Evolutionary conservation across 495 filamentous ascomycete species (phyloP).

Genomic region (Aspergillus panamensis): DNA sequence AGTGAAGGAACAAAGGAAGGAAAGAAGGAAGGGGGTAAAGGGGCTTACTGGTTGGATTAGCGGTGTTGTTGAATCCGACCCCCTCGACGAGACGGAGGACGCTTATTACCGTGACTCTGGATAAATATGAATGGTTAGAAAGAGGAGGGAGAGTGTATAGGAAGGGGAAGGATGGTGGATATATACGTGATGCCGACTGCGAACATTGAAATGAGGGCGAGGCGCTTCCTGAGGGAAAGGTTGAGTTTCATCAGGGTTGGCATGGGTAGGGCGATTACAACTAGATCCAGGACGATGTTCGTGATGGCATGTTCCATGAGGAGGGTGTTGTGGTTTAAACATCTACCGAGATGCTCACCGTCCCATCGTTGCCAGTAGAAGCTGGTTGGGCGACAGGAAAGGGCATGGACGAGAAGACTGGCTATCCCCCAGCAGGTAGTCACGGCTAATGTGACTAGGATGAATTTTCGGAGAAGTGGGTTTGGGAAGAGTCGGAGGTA

Average conservation of each 20-base stretch:
- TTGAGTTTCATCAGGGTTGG: conserved; percentile 25
- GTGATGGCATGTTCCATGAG: conserved; percentile 30
- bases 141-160: not conserved
- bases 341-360: conserved; percentile 29
- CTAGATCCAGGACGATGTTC: conserved; percentile 42
- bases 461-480: conserved; percentile 16
- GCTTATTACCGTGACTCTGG: conserved; percentile 22
- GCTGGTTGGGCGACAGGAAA: conserved; percentile 38
- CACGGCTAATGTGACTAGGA: conserved; percentile 24
- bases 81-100: conserved; percentile 20
- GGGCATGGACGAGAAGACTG: conserved; percentile 28
- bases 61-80: conserved; percentile 17
- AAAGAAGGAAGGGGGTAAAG: not conserved
- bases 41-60: conserved; percentile 22
- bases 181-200: conserved; percentile 25
- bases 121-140: not conserved
- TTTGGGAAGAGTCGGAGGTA: conserved; percentile 37
- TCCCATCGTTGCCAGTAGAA: conserved; percentile 38
- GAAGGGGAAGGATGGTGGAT: not conserved
- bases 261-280: conserved; percentile 40
- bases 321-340: conserved; percentile 30
- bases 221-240: conserved; percentile 16
- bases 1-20: not conserved
- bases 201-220: conserved; percentile 25
- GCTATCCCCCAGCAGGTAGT: conserved; percentile 29